Base-by-base conservation (phyloP, 805 yeast species). In the Sugiyamaella americana region DNA sequence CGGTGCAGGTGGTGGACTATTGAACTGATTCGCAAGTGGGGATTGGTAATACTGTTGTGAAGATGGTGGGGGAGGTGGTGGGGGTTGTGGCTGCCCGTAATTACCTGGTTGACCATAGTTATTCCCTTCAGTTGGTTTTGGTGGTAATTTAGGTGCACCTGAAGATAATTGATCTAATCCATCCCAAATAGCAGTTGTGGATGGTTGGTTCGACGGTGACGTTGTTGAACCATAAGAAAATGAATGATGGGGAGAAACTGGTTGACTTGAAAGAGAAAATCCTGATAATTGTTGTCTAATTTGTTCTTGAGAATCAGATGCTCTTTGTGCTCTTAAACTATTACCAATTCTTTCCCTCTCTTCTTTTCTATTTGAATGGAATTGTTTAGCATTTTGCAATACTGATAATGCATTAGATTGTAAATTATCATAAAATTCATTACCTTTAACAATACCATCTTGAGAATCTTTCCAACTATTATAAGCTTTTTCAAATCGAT, bases 381-480 rank as follows among this genome's bases (percentile, higher is more conserved):
- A 52, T 46, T 54, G 50, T 26, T 39, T 43, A 8, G 52, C 51
- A 47, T 55, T 55, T 20, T 38, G 37, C 22, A 49, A 36, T n/a
- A 54, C 39, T 24, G 53, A 40, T 5, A 20, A 29, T 2, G 55
- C 48, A 22, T 40, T 21, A 2, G 48, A 21, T 13, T 30, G 34
- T 17, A 79, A 64, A 47, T 78, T 74, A 5, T 67, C 64, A 62
- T 91, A 91, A 58, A 87, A 85, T 8, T 66, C 71, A 6, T 65
- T 55, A 0, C 95, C 95, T 52, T 78, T 80, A 13, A 67, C 63
- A 46, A 78, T 61, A 4, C 94, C 95, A 4, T 67, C 67, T 10
- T 68, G 62, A 54, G 80, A 82, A 13, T 73, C 72, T 32, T 69
- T 69, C 80, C 89, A 87, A 17, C 68, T 66, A 5, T 73, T 69